Conservation (phyloP, 148 eudicot species). For the Camellia japonica region DNA sequence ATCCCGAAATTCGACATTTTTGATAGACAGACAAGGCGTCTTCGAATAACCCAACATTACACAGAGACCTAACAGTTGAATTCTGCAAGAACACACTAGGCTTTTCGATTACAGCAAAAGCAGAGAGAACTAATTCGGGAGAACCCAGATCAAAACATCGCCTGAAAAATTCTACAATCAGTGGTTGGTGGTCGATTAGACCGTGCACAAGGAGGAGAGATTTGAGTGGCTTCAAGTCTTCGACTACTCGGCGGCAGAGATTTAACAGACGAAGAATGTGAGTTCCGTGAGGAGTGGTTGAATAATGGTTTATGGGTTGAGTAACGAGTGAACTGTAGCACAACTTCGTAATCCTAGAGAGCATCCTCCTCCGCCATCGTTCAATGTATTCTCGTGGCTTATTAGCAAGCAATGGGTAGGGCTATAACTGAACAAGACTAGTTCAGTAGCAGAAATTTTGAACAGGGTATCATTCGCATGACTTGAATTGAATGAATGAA, state of each 20-base stretch:
- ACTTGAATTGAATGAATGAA: too few species aligned
- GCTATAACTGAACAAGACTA: too few species aligned
- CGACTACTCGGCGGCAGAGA: constrained; percentile 25
- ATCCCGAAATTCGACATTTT: constrained; percentile 38
- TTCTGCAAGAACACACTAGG: constrained; percentile 56
- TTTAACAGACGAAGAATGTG: constrained; percentile 13
- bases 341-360: too few species aligned
- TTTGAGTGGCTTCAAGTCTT: constrained; percentile 41
- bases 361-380: too few species aligned
- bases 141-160: constrained; percentile 54
- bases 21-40: constrained; percentile 42
- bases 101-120: constrained; percentile 24
- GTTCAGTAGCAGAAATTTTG: too few species aligned
- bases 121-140: constrained; percentile 41
- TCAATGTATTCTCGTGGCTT: too few species aligned
- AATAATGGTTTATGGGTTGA: constrained; percentile 2
- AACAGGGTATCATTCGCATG: too few species aligned
- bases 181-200: constrained; percentile 22
- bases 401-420: too few species aligned
- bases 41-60: constrained; percentile 43
- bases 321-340: background rate
- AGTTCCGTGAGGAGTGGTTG: background rate
- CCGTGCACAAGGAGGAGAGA: constrained; percentile 43
- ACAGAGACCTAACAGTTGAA: constrained; percentile 39
- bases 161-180: constrained; percentile 30